A percentile compares a stretch with the other conserved stretches of the same genome.
phyloP scores from a whole-genome alignment of 441 rosid species.

The Rhodomyrtus psidioides region DNA sequence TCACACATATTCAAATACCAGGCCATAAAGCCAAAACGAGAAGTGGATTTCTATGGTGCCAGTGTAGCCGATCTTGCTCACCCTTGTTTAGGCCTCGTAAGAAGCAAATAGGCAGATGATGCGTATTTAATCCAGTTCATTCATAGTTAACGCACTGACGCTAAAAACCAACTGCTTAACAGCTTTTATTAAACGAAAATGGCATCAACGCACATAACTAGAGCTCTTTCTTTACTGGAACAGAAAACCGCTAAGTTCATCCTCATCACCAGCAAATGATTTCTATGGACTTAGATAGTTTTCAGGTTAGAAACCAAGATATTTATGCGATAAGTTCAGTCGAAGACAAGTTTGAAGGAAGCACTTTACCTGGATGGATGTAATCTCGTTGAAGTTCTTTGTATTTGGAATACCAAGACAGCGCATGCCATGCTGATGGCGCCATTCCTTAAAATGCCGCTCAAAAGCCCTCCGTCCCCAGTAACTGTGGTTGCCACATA shows the following conservation, averaged over 20 bases:
- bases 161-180: not conserved
- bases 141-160: not conserved
- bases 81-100: not conserved
- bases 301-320: not conserved
- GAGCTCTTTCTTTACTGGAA: not conserved
- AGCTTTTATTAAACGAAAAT: not conserved
- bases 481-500: slow-evolving; percentile 92
- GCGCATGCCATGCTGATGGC: slow-evolving; percentile 99
- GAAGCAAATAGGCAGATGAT: not conserved
- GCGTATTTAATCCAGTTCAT: not conserved
- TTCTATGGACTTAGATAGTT: not conserved
- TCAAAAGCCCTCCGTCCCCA: slow-evolving; percentile 99
- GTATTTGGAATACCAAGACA: slow-evolving; percentile 99
- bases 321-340: not conserved
- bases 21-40: not conserved
- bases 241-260: not conserved
- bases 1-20: not conserved
- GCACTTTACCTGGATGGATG: slow-evolving; percentile 65
- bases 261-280: not conserved
- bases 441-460: slow-evolving; percentile 97
- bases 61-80: not conserved
- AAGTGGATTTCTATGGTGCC: not conserved
- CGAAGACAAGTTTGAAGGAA: not conserved
- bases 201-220: not conserved
- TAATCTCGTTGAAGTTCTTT: slow-evolving; percentile 96